Evolutionary conservation across 192 early-diverging fungal genomes (phyloP), one percentile per base, ranked within the genome.

Genomic region (Backusella tarrabulga): DNA sequence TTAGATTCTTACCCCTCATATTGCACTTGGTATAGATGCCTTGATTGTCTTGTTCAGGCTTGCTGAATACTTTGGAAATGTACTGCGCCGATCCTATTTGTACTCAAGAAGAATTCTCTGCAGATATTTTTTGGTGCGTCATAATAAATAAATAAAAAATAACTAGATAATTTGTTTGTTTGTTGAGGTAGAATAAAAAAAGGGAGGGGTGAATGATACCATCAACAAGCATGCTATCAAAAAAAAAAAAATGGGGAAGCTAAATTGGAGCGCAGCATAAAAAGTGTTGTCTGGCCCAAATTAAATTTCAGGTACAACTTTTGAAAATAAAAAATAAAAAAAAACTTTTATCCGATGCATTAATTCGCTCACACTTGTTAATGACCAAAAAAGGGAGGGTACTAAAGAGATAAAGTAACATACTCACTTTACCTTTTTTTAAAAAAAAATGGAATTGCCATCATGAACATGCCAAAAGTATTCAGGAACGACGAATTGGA

Each of bases 221-320:
- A 32, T 32, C 32, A 32, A 32, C 32, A 32, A 32, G 32, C 32
- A 44, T 44, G 15, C 2, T 44, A 44, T 17, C 15, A 3, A 44
- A 44, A 44, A 54, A 7, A 56, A 21, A 40, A 32, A 2, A 54
- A 26, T 1, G 11, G 3, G 21, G 4, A 60, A 26, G 0, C 56
- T 60, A 60, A 60, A 60, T 60, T 60, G 56, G 56, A 60, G 56
- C 56, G 56, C 56, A 60, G 56, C 56, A 60, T 21, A 23, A 63
- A 11, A 63, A 63, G 4, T 23, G 11, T 29, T 26, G 29, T 26
- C 3, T 29, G n/a, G 4, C 9, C 56, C 9, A 63, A 29, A 63
- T 29, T 63, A 63, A 29, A 63, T 63, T 56, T 63, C 56, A 63
- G 56, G 56, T 26, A 63, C 56, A 1, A 29, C 56, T 63, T 29